Evolutionary conservation across 2,329 filamentous ascomycete genomes (phyloP).

Genomic region (Cercospora janseana): DNA sequence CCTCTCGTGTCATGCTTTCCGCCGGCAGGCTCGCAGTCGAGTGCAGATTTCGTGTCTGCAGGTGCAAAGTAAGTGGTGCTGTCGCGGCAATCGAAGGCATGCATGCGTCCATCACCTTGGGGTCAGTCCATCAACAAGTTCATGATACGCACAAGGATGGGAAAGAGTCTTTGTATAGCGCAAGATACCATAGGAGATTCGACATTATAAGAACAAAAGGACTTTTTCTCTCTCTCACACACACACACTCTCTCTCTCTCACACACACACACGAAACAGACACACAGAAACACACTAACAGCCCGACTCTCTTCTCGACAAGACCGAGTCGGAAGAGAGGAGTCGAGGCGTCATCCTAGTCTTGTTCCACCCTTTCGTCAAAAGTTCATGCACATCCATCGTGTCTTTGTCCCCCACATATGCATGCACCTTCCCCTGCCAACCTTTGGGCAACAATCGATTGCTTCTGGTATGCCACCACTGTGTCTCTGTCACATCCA

Average conservation of each 20-base stretch:
- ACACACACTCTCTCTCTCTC: background rate
- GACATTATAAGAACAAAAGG: constrained; percentile 11
- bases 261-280: constrained; percentile 5
- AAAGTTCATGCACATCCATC: constrained; percentile 9
- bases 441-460: constrained; percentile 1
- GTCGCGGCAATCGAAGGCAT: too few species aligned
- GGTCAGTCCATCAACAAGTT: too few species aligned
- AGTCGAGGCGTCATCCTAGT: background rate
- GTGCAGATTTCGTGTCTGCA: too few species aligned
- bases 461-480: too few species aligned
- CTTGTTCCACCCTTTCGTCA: constrained; percentile 11
- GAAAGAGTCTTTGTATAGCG: constrained; percentile 2
- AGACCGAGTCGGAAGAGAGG: too few species aligned
- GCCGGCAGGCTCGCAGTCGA: too few species aligned
- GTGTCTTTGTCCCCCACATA: background rate
- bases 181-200: constrained; percentile 2
- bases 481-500: constrained; percentile 1
- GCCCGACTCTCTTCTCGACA: too few species aligned
- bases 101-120: too few species aligned
- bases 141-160: too few species aligned
- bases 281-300: too few species aligned
- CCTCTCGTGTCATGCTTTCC: too few species aligned
- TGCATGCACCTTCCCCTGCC: constrained; percentile 3
- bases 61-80: too few species aligned
- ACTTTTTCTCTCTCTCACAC: constrained; percentile 2